Conservation (phyloP, 768 basidiomycete species). For the Mycena olivaceomarginata region DNA sequence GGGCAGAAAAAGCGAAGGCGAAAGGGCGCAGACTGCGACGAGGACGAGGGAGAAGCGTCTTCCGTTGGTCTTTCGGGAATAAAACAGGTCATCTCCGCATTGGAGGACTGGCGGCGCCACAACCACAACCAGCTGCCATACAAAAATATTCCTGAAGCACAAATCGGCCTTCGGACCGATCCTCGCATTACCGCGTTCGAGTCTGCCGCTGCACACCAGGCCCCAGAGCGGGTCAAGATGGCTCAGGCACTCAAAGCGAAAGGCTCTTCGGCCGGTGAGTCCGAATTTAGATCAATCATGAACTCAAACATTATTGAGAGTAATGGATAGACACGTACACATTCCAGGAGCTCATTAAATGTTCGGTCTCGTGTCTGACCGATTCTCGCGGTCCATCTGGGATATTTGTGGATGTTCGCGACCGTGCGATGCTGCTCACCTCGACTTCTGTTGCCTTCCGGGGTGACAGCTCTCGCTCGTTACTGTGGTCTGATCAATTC, state of each 20-base stretch:
- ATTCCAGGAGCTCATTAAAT: not conserved
- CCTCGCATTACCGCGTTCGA: constrained; percentile 21
- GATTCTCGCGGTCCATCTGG: not conserved
- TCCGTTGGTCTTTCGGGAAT: not conserved
- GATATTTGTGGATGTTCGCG: constrained; percentile 39
- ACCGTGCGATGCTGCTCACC: constrained; percentile 55
- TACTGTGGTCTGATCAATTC: constrained; percentile 52
- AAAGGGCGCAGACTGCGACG: not conserved
- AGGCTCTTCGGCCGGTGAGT: too few relatives aligned
- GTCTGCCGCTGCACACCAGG: not conserved
- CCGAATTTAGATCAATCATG: too few relatives aligned
- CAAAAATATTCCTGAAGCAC: constrained; percentile 8
- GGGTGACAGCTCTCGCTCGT: constrained; percentile 50
- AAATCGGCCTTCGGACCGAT: not conserved
- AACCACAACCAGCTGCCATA: constrained; percentile 22
- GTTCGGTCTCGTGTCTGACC: not conserved
- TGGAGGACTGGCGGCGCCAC: constrained; percentile 8
- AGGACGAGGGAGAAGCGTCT: not conserved
- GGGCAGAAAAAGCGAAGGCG: constrained; percentile 19
- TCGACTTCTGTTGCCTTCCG: constrained; percentile 51
- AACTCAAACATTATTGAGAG: too few relatives aligned
- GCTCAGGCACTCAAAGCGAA: too few relatives aligned
- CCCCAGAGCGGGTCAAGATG: too few relatives aligned
- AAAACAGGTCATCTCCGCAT: constrained; percentile 27
- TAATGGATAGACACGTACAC: constrained; percentile 29